phyloP scores from a whole-genome alignment of 768 basidiomycete species.

The Tricholomella constricta region DNA sequence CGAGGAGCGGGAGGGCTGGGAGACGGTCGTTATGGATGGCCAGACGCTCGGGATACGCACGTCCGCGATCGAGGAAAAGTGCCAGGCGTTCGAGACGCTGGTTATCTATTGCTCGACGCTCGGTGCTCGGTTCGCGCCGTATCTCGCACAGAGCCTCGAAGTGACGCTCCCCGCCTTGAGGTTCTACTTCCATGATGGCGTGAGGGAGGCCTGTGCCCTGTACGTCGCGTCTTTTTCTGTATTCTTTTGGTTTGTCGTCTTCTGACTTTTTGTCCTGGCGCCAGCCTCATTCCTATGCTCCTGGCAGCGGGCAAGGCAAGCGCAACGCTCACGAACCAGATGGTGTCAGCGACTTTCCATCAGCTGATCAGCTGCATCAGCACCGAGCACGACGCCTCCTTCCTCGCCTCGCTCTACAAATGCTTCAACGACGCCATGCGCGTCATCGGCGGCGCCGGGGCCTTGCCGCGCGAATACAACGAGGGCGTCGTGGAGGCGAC shows the following conservation, averaged over 20 bases:
- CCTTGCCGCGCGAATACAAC: constrained; percentile 55
- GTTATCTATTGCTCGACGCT: constrained; percentile 78
- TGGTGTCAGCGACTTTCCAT: constrained; percentile 68
- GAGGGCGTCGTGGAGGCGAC: constrained; percentile 65
- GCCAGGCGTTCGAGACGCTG: constrained; percentile 85
- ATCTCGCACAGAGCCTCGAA: constrained; percentile 69
- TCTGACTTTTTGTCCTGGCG: background rate
- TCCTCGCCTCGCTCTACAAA: constrained; percentile 76
- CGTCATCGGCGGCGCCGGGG: constrained; percentile 55
- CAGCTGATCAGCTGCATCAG: constrained; percentile 65
- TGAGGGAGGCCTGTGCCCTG: constrained; percentile 77
- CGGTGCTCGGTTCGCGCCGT: constrained; percentile 67
- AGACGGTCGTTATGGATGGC: constrained; percentile 76
- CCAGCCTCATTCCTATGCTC: constrained; percentile 72
- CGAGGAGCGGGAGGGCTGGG: constrained; percentile 74
- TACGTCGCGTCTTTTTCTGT: constrained; percentile 41
- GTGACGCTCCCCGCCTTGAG: constrained; percentile 68
- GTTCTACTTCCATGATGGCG: constrained; percentile 86
- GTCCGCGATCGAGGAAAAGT: constrained; percentile 82
- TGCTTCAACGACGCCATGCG: constrained; percentile 63
- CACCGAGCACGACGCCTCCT: constrained; percentile 73
- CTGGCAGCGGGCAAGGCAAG: constrained; percentile 67
- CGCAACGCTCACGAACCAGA: constrained; percentile 63
- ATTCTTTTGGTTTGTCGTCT: background rate
- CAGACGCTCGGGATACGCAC: constrained; percentile 78